Base-by-base conservation (phyloP, 2,329 filamentous ascomycete species). In the Akanthomyces uredinophilus region DNA sequence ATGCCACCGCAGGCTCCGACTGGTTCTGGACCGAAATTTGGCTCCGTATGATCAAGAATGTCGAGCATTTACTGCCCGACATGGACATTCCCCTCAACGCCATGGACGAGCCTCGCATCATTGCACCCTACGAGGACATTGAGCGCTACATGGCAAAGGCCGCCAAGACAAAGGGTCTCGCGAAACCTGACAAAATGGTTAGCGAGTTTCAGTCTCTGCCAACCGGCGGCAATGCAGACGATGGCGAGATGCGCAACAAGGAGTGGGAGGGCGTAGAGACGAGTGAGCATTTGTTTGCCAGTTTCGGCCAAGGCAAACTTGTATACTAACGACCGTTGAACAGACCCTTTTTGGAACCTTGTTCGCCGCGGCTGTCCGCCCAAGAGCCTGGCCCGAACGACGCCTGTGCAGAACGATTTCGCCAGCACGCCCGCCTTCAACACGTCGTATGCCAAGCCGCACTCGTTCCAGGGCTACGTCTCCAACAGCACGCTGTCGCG, bases 61-160 rank as follows among this genome's bases (percentile, higher is more conserved):
- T 86, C n/a, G 78, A 82, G 65, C 73, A 81, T 44, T 64, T 83
- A 60, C 74, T 89, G 18, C 87, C 87, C 1, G 86, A 90, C 67
- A 86, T 90, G 82, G 86, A 89, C 64, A 79, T 89, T 63, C 81
- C 87, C 0, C 77, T 89, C 63, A 90, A 89, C 65, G 78, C 82
- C 37, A 85, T 89, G 80, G 87, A 90, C 66, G 86, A 89, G 69
- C 87, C 87, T 44, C 78, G 87, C 29, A 68, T 90, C 10, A 80
- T 89, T 14, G 83, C 84, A 2, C 81, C 86, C 3, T 88, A 82
- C 79, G 86, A 89, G 68, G 80, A 85, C 6, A 81, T 89, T 56
- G 74, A 83, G 29, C 71, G 71, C 0, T 79, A 82, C 61, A 78
- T 90, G 73, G 70, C 75, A 51, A 78, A 79, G 62, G 85, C 85